Percentiles rank a stretch among this genome's conserved stretches.
These are phyloP conservation scores for Plasmodium chabaudi DNA, from an alignment of 169 alveolate genomes.

Conservation along the genomic window DNA sequence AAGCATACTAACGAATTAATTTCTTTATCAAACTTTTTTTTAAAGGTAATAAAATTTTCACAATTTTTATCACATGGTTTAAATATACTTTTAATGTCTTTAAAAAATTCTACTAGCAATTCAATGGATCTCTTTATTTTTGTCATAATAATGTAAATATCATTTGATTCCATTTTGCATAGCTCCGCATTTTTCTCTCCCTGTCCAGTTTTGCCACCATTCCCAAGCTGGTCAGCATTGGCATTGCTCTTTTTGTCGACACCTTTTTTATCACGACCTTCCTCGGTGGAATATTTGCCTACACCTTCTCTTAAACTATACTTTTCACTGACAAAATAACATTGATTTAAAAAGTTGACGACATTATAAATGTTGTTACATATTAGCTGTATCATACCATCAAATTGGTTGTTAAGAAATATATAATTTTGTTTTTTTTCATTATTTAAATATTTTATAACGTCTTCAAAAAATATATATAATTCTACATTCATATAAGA, in stretches of 20 bases:
- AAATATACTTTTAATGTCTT: slow-evolving; percentile 32
- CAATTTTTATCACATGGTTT: background rate
- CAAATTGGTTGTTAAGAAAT: slow-evolving; percentile 10
- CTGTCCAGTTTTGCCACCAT: background rate
- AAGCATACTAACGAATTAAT: slow-evolving; percentile 20
- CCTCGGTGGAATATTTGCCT: background rate
- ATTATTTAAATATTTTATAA: slow-evolving; percentile 23
- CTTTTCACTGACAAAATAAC: background rate
- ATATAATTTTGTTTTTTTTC: background rate
- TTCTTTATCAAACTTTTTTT: slow-evolving; percentile 16
- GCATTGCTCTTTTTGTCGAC: background rate
- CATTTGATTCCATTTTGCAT: slow-evolving; percentile 9
- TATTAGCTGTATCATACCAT: slow-evolving; percentile 28
- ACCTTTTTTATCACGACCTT: background rate
- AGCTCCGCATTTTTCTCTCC: background rate
- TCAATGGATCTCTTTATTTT: slow-evolving; percentile 56
- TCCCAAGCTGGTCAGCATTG: background rate
- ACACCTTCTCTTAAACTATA: background rate
- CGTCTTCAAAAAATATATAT: slow-evolving; percentile 51
- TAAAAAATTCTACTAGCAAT: slow-evolving; percentile 52
- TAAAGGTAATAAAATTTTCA: slow-evolving; percentile 9
- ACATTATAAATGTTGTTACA: slow-evolving; percentile 48
- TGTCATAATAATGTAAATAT: slow-evolving; percentile 30
- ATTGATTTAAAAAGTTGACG: slow-evolving; percentile 17
- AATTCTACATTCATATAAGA: slow-evolving; percentile 72